Evolutionary conservation across 441 rosid genomes (phyloP).

Genomic region (Brassica hybrid): DNA sequence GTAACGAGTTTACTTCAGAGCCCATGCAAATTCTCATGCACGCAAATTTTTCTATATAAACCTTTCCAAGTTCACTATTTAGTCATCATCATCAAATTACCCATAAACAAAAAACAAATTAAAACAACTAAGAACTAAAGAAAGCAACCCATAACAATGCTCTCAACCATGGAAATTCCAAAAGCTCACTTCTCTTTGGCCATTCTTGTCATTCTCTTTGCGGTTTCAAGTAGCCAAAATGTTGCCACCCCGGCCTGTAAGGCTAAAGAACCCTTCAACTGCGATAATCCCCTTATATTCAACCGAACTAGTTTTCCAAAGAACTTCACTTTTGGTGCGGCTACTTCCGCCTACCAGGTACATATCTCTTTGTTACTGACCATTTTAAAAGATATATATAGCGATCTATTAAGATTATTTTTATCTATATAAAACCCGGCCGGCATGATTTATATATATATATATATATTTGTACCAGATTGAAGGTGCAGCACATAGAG

Average conservation of each 20-base stretch:
- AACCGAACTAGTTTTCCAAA: neutral
- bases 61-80: neutral
- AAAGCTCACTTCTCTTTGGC: neutral
- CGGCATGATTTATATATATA: neutral
- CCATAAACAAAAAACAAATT: neutral
- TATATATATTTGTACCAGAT: neutral
- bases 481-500: neutral
- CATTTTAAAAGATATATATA: neutral
- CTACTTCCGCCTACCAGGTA: neutral
- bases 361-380: neutral
- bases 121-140: neutral
- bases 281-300: neutral
- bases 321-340: neutral
- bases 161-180: neutral
- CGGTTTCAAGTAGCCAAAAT: neutral
- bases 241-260: neutral
- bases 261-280: neutral
- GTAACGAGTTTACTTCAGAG: neutral
- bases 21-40: conserved; percentile 2
- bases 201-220: neutral
- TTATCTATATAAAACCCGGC: no score
- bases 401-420: no score
- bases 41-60: neutral
- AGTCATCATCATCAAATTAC: neutral
- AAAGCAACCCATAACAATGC: neutral